These are phyloP conservation scores for Euphorbia schlechtendalii DNA, from an alignment of 441 rosid species.

Conservation along the genomic window DNA sequence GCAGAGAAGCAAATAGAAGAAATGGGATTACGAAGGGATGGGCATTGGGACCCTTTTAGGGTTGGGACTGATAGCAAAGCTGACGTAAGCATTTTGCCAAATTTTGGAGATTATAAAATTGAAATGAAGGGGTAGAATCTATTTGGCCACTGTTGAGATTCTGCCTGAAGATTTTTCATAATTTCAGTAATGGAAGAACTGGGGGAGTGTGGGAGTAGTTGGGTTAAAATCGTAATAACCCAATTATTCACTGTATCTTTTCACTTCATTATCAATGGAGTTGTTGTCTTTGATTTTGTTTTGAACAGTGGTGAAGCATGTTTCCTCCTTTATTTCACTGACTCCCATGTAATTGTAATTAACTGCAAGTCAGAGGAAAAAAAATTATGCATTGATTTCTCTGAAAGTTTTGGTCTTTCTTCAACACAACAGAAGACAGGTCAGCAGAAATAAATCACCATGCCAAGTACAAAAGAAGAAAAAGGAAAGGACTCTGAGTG, in stretches of 20 bases:
- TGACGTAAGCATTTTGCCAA: slow-evolving; percentile 16
- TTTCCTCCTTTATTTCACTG: slow-evolving; percentile 3
- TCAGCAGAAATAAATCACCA: background rate
- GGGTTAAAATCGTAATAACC: background rate
- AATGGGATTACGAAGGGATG: slow-evolving; percentile 7
- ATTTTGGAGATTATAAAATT: background rate
- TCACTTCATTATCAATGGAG: slow-evolving; percentile 1
- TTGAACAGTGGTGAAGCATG: background rate
- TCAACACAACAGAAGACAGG: background rate
- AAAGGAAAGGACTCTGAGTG: background rate
- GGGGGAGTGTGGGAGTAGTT: slow-evolving; percentile 14
- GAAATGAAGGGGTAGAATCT: slow-evolving; percentile 20
- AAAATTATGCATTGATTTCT: background rate
- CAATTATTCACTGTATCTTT: background rate
- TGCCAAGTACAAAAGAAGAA: background rate
- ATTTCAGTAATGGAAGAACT: slow-evolving; percentile 19
- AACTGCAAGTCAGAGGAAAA: background rate
- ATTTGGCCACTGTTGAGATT: slow-evolving; percentile 39
- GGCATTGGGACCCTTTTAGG: slow-evolving; percentile 2
- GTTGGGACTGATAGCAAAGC: background rate
- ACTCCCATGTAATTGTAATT: slow-evolving; percentile 12
- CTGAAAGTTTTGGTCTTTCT: background rate
- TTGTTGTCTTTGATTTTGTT: background rate
- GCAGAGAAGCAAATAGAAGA: slow-evolving; percentile 2
- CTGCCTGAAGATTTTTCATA: slow-evolving; percentile 33